phyloP scores from a whole-genome alignment of 1,139 yeast genomes.

The Saccharomycopsis hybrid region DNA sequence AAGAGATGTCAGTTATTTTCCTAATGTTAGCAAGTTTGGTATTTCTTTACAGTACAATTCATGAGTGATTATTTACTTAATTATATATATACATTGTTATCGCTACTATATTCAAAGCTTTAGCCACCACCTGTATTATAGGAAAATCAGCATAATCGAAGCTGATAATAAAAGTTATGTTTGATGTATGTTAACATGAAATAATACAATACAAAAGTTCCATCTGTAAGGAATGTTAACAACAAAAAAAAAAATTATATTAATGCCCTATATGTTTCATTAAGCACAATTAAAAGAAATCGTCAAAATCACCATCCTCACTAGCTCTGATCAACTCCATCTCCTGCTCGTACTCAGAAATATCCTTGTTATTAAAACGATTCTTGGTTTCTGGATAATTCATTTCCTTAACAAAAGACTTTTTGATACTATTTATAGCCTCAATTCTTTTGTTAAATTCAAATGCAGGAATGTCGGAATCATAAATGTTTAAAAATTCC shows the following conservation, averaged over 20 bases:
- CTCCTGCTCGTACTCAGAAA: conserved; percentile 49
- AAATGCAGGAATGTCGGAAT: conserved; percentile 79
- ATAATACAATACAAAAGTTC: too few relatives aligned
- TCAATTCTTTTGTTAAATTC: conserved; percentile 91
- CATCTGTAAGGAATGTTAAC: too few relatives aligned
- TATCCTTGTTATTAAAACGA: conserved; percentile 33
- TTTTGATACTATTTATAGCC: conserved; percentile 85
- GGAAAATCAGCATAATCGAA: too few relatives aligned
- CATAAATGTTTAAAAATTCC: conserved; percentile 80
- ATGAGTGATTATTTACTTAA: not conserved
- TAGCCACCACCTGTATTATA: too few relatives aligned
- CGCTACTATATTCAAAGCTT: too few relatives aligned
- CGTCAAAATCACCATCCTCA: conserved; percentile 43
- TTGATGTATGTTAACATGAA: too few relatives aligned
- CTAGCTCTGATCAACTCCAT: conserved; percentile 43
- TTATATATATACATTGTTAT: too few relatives aligned
- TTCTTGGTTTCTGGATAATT: conserved; percentile 62
- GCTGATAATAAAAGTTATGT: too few relatives aligned
- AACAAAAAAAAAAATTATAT: too few relatives aligned
- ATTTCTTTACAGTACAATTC: conserved; percentile 12
- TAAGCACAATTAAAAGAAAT: conserved; percentile 23
- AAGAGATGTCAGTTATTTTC: not conserved
- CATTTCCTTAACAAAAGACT: conserved; percentile 93
- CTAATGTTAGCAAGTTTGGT: conserved; percentile 9
- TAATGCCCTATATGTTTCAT: too few relatives aligned